A percentile compares a stretch with the other conserved stretches of the same genome.
Evolutionary conservation across 257 asterid genomes (phyloP).

Genomic region (Cruciata laevipes): DNA sequence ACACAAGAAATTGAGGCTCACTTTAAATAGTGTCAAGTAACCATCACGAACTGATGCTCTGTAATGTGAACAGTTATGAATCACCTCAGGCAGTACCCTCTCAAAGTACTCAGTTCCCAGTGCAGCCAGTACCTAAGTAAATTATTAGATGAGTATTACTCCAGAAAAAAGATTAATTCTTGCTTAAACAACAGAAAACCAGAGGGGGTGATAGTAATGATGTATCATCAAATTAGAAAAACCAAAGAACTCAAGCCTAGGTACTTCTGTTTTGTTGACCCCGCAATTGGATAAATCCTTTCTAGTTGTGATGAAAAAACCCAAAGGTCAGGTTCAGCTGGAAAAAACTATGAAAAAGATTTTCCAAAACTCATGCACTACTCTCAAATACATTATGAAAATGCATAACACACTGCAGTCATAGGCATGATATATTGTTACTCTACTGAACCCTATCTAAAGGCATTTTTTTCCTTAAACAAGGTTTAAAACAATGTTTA

Average conservation of each 20-base stretch:
- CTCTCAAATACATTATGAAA: background rate
- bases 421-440: background rate
- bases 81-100: conserved; percentile 77
- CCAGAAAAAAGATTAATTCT: background rate
- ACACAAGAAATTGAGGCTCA: conserved; percentile 19
- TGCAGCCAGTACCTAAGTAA: conserved; percentile 82
- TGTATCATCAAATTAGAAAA: background rate
- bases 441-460: background rate
- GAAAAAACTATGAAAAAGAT: background rate
- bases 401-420: background rate
- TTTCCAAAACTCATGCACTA: background rate
- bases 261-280: too few relatives aligned
- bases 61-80: conserved; percentile 81
- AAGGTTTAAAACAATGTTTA: background rate
- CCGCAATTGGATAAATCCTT: too few relatives aligned
- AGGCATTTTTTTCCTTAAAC: background rate
- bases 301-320: background rate
- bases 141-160: conserved; percentile 2
- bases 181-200: background rate
- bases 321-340: background rate
- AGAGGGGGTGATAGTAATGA: background rate
- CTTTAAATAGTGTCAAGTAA: conserved; percentile 83
- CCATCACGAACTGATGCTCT: conserved; percentile 98
- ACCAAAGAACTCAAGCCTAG: background rate
- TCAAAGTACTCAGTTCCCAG: conserved; percentile 85